Evolutionary conservation across 768 basidiomycete species (phyloP).

Genomic region (Strobilomyces dryophilus): DNA sequence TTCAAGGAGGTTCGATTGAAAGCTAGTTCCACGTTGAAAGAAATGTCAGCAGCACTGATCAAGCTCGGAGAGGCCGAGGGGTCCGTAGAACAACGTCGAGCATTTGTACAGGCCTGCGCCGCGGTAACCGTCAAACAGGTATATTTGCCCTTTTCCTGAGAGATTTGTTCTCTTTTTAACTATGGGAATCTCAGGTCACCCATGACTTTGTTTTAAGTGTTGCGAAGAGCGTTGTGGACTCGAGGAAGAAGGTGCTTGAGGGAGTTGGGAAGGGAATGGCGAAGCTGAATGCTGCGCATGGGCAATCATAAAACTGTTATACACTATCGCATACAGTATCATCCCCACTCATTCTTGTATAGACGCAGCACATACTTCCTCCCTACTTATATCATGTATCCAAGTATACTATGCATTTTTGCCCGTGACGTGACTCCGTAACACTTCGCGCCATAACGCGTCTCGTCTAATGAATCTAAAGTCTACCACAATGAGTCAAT

Average conservation of each 20-base stretch:
- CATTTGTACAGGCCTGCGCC: slow-evolving; percentile 49
- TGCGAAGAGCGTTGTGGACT: slow-evolving; percentile 62
- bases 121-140: slow-evolving; percentile 38
- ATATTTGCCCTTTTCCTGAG: slow-evolving; percentile 2
- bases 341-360: slow-evolving; percentile 30
- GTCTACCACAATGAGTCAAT: slow-evolving; percentile 39
- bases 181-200: slow-evolving; percentile 44
- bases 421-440: slow-evolving; percentile 14
- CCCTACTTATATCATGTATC: background rate
- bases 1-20: slow-evolving; percentile 59
- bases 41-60: slow-evolving; percentile 51
- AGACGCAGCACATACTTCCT: slow-evolving; percentile 10
- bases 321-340: slow-evolving; percentile 6
- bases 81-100: slow-evolving; percentile 48
- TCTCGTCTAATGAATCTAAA: slow-evolving; percentile 7
- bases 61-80: slow-evolving; percentile 50
- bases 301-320: slow-evolving; percentile 18
- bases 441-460: slow-evolving; percentile 28
- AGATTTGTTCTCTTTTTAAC: background rate
- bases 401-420: too few relatives aligned
- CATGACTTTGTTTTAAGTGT: slow-evolving; percentile 58
- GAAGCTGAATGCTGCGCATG: slow-evolving; percentile 45
- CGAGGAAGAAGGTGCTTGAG: slow-evolving; percentile 67
- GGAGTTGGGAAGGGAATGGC: slow-evolving; percentile 67
- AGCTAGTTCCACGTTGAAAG: slow-evolving; percentile 49